phyloP scores from a whole-genome alignment of 1,284 basidiomycete genomes.

The Naganishia liquefaciens region DNA sequence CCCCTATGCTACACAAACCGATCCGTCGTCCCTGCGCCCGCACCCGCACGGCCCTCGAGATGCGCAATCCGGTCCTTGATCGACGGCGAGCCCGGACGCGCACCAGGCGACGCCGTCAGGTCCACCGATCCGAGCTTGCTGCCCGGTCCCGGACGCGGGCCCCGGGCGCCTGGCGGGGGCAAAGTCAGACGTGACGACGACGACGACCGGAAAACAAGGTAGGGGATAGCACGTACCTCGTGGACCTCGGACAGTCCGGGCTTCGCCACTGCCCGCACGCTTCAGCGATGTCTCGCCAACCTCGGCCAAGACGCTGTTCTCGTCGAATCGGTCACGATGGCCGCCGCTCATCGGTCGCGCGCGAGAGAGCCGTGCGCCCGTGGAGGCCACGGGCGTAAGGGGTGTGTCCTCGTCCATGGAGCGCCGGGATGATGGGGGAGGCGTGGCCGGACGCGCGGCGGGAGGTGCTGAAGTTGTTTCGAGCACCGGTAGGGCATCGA shows the following conservation, averaged over 20 bases:
- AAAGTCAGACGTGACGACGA: not conserved
- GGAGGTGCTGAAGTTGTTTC: not conserved
- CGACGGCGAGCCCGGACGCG: slow-evolving; percentile 23
- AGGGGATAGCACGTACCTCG: slow-evolving; percentile 25
- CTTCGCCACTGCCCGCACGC: slow-evolving; percentile 29
- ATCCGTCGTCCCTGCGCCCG: slow-evolving; percentile 5
- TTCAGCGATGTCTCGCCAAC: slow-evolving; percentile 13
- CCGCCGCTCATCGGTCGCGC: slow-evolving; percentile 9
- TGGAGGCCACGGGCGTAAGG: slow-evolving; percentile 8
- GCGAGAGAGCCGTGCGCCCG: slow-evolving; percentile 11
- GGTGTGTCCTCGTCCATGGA: slow-evolving; percentile 10
- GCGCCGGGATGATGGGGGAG: not conserved
- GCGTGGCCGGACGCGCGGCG: not conserved
- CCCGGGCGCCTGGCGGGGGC: slow-evolving; percentile 9
- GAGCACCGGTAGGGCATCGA: not conserved
- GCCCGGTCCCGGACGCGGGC: slow-evolving; percentile 29
- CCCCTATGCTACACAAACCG: slow-evolving; percentile 12
- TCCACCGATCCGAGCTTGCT: slow-evolving; percentile 16
- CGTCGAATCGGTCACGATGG: slow-evolving; percentile 6
- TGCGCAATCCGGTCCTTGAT: slow-evolving; percentile 35
- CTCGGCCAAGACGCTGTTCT: slow-evolving; percentile 11
- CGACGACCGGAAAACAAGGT: not conserved
- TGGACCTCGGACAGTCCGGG: slow-evolving; percentile 29
- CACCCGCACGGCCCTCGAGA: slow-evolving; percentile 23
- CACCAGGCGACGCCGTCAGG: slow-evolving; percentile 2